Percentiles rank a stretch among this genome's conserved stretches.
These are phyloP conservation scores for Rhododendron mucronatum DNA, from an alignment of 148 eudicot species.

Conservation along the genomic window DNA sequence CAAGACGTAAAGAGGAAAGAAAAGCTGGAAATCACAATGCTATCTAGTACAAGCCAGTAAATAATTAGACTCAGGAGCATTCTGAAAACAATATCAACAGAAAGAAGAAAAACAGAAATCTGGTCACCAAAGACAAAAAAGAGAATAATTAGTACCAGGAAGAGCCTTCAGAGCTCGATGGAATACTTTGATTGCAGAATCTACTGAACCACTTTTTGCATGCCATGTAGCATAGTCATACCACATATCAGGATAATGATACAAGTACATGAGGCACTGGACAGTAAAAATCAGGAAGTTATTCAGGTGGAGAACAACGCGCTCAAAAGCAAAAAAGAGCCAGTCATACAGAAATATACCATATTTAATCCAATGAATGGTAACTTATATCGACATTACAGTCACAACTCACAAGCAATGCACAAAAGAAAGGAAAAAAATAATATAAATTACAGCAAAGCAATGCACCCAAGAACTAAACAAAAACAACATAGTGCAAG, in stretches of 20 bases:
- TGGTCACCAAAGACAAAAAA: slow-evolving; percentile 7
- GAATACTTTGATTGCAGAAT: slow-evolving; percentile 82
- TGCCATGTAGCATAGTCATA: slow-evolving; percentile 96
- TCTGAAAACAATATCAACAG: neutral
- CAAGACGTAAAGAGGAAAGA: slow-evolving; percentile 1
- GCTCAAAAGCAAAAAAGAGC: slow-evolving; percentile 4
- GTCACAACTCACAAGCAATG: neutral
- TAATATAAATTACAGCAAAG: neutral
- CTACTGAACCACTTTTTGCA: slow-evolving; percentile 84
- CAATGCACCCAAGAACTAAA: neutral
- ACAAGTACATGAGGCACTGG: slow-evolving; percentile 98
- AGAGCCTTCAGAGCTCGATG: slow-evolving; percentile 92
- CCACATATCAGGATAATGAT: slow-evolving; percentile 99
- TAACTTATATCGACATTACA: neutral
- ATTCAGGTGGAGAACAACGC: neutral
- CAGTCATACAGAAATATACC: neutral
- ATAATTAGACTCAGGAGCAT: neutral
- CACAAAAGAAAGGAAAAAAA: neutral
- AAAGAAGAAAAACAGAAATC: neutral
- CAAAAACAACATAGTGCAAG: neutral
- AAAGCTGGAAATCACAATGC: neutral
- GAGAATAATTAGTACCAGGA: slow-evolving; percentile 55
- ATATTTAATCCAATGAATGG: neutral
- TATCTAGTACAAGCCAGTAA: neutral
- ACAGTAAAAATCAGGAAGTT: slow-evolving; percentile 11